A percentile compares a stretch with the other conserved stretches of the same genome.
phyloP scores from a whole-genome alignment of 2,329 filamentous ascomycete species.

The Aspergillus pseudoviridinutans region DNA sequence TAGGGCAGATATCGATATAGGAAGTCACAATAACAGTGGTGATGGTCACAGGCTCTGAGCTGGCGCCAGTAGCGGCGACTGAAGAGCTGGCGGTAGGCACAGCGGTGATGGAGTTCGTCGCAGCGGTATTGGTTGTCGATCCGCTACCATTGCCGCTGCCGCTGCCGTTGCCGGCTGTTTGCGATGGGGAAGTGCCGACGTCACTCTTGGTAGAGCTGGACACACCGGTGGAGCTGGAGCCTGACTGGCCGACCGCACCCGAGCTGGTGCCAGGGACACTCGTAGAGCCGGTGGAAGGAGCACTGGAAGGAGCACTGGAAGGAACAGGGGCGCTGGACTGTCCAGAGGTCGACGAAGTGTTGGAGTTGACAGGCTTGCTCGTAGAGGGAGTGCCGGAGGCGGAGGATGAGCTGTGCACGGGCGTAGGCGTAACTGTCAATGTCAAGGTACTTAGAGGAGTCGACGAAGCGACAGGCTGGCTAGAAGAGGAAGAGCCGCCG shows the following conservation, averaged over 20 bases:
- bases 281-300: not conserved
- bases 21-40: slow-evolving; percentile 39
- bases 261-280: not conserved
- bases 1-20: slow-evolving; percentile 41
- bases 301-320: not conserved
- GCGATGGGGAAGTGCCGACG: not conserved
- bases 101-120: slow-evolving; percentile 6
- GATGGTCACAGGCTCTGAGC: slow-evolving; percentile 21
- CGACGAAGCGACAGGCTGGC: not conserved
- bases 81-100: slow-evolving; percentile 6
- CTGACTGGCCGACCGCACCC: not conserved
- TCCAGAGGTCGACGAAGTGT: slow-evolving; percentile 1
- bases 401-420: slow-evolving; percentile 5
- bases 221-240: not conserved
- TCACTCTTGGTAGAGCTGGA: not conserved
- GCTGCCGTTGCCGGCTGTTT: not conserved
- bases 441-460: not conserved
- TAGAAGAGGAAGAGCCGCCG: not conserved
- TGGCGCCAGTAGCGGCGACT: slow-evolving; percentile 12
- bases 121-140: slow-evolving; percentile 3
- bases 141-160: slow-evolving; percentile 7
- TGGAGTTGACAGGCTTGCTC: slow-evolving; percentile 5
- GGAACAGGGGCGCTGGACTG: not conserved
- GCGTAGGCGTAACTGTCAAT: not conserved
- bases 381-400: slow-evolving; percentile 2